These are phyloP conservation scores for Hypomyces perniciosus DNA, from an alignment of 2,329 filamentous ascomycete genomes.

Conservation along the genomic window DNA sequence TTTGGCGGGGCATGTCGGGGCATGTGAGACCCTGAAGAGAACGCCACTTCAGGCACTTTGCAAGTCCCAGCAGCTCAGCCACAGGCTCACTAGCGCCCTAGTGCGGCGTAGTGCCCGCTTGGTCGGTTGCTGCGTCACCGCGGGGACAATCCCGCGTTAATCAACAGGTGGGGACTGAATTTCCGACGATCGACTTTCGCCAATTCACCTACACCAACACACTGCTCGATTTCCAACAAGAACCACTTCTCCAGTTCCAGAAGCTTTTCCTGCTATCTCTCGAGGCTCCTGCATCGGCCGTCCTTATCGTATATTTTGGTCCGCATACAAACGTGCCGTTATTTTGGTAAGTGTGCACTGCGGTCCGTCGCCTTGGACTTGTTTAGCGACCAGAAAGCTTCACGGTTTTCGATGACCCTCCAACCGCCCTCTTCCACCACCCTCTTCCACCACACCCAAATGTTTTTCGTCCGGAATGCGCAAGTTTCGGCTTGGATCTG, in stretches of 20 bases:
- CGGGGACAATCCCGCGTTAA: constrained; percentile 6
- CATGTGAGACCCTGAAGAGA: not conserved
- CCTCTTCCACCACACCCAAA: too few species aligned
- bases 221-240: not conserved
- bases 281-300: too few species aligned
- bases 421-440: too few species aligned
- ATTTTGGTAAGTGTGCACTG: constrained; percentile 4
- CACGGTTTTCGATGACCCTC: too few species aligned
- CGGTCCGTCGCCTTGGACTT: too few species aligned
- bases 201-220: not conserved
- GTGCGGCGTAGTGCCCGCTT: not conserved
- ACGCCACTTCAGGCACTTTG: not conserved
- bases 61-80: not conserved
- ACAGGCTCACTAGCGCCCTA: not conserved
- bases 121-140: constrained; percentile 10
- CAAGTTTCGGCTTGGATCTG: too few species aligned
- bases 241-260: too few species aligned
- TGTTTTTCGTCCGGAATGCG: too few species aligned
- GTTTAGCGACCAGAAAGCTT: too few species aligned
- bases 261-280: too few species aligned
- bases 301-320: not conserved
- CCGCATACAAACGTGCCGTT: not conserved
- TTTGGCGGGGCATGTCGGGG: not conserved
- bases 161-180: not conserved
- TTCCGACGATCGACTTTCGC: not conserved